phyloP scores from a whole-genome alignment of 2,329 filamentous ascomycete genomes.

The Rhexocercosporidium sp. region DNA sequence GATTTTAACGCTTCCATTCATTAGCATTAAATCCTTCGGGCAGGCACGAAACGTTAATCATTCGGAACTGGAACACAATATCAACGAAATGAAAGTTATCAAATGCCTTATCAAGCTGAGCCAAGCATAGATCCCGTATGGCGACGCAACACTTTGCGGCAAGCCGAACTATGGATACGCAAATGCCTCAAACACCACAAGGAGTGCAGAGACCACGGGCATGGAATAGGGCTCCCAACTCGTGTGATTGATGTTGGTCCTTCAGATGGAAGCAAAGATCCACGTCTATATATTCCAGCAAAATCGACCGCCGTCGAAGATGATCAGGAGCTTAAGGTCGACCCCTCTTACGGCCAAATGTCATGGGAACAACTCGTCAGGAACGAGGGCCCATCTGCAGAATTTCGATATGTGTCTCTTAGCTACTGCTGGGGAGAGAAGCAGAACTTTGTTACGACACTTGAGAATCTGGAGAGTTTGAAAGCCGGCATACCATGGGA shows the following conservation, averaged over 20 bases:
- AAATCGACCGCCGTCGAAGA: not conserved
- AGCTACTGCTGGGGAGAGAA: not conserved
- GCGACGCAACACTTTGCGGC: not conserved
- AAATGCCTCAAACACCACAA: not conserved
- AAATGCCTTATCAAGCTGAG: not conserved
- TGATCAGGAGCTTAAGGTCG: not conserved
- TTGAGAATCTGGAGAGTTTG: not conserved
- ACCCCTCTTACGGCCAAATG: not conserved
- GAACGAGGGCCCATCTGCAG: not conserved
- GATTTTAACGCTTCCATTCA: too few relatives aligned
- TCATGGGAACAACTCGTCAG: not conserved
- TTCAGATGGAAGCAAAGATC: not conserved
- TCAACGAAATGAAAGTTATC: too few relatives aligned
- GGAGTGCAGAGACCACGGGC: not conserved
- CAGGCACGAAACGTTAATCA: too few relatives aligned
- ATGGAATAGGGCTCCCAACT: not conserved
- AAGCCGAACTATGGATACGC: not conserved
- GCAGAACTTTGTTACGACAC: not conserved
- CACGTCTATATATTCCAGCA: not conserved
- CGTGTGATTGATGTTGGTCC: not conserved
- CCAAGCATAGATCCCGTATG: not conserved
- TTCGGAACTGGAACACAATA: too few relatives aligned
- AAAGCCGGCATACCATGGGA: not conserved
- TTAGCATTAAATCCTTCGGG: too few relatives aligned
- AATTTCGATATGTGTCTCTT: not conserved